These are phyloP conservation scores for Lachnellula subtilissima DNA, from an alignment of 2,329 filamentous ascomycete genomes.

Conservation along the genomic window DNA sequence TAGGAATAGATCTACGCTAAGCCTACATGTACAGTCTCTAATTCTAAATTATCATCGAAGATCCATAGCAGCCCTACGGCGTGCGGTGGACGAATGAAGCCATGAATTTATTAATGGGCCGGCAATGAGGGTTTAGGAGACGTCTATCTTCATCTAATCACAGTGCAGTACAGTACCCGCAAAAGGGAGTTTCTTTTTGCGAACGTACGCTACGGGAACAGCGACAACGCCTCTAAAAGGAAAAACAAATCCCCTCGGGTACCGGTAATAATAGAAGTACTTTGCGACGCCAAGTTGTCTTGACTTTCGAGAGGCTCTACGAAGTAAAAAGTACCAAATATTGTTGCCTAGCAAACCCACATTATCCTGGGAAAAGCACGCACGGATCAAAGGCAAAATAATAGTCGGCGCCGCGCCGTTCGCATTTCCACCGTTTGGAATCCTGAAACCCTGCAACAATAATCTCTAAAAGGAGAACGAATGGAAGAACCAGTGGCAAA, in stretches of 20 bases:
- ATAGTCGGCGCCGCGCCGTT: too few relatives aligned
- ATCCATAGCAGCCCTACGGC: constrained; percentile 15
- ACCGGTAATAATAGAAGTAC: not conserved
- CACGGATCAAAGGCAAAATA: not conserved
- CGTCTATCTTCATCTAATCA: not conserved
- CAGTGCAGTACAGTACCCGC: not conserved
- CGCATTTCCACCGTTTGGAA: not conserved
- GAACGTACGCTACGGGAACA: not conserved
- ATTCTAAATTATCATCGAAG: constrained; percentile 9
- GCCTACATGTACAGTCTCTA: not conserved
- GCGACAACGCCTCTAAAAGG: not conserved
- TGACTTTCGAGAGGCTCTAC: not conserved
- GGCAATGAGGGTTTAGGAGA: not conserved
- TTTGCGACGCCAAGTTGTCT: not conserved
- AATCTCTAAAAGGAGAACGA: not conserved
- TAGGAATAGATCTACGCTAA: constrained; percentile 24
- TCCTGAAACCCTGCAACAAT: not conserved
- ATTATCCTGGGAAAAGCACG: not conserved
- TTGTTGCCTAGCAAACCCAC: not conserved
- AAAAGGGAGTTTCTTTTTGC: not conserved
- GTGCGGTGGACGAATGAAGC: not conserved
- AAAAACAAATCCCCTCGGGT: not conserved
- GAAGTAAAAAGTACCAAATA: not conserved
- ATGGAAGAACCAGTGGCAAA: not conserved
- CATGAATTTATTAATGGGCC: constrained; percentile 2